Conservation (phyloP, 1,284 basidiomycete genomes). For the Boletellus sp. region DNA sequence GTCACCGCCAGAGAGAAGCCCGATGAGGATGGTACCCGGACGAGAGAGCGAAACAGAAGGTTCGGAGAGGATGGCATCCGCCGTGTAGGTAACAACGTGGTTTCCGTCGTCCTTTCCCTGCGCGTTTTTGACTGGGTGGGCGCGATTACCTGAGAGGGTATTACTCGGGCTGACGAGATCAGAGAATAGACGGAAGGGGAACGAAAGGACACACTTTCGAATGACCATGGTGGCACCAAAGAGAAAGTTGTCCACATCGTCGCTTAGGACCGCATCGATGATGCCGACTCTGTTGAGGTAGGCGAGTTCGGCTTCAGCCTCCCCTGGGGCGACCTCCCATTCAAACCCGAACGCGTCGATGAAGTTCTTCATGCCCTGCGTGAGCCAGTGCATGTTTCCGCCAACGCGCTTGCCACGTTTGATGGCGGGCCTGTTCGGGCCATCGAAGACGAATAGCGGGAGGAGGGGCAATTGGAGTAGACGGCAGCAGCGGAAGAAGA, state of each 20-base stretch:
- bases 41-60: constrained; percentile 60
- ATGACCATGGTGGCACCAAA: constrained; percentile 85
- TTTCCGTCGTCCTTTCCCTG: constrained; percentile 71
- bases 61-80: constrained; percentile 49
- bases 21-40: constrained; percentile 82
- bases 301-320: constrained; percentile 95
- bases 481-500: constrained; percentile 73
- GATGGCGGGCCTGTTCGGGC: constrained; percentile 74
- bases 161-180: constrained; percentile 56
- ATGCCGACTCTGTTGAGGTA: constrained; percentile 76
- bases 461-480: constrained; percentile 78
- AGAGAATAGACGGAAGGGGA: constrained; percentile 2
- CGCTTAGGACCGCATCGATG: constrained; percentile 88
- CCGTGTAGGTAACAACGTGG: constrained; percentile 64
- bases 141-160: constrained; percentile 65
- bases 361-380: constrained; percentile 71
- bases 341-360: constrained; percentile 88
- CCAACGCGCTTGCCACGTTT: constrained; percentile 79
- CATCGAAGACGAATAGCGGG: constrained; percentile 94
- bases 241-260: constrained; percentile 90
- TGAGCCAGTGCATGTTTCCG: constrained; percentile 59
- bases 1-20: constrained; percentile 86
- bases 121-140: constrained; percentile 56
- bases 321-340: constrained; percentile 86
- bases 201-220: constrained; percentile 53